Evolutionary conservation across 495 filamentous ascomycete genomes (phyloP).

Genomic region (Physcia stellaris): DNA sequence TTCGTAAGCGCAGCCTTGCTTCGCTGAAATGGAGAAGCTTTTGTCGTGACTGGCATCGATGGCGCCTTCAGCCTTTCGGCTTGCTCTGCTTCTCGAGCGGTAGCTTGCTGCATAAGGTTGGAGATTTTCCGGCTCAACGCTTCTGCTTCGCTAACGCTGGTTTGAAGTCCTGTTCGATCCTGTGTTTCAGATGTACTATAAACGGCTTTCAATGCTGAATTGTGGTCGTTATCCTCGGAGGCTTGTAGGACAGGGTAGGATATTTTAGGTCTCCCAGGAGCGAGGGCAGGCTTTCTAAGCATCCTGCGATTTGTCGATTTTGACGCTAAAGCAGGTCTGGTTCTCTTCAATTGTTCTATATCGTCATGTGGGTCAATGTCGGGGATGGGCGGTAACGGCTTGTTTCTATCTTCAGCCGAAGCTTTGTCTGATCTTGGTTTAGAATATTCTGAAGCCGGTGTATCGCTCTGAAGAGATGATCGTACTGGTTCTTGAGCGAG

Average conservation of each 20-base stretch:
- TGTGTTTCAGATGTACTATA: neutral
- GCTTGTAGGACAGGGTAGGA: conserved; percentile 5
- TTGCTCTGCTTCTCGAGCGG: conserved; percentile 8
- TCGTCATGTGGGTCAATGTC: conserved; percentile 2
- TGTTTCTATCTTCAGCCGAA: too few species aligned
- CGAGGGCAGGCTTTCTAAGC: neutral
- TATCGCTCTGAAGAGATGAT: conserved; percentile 1
- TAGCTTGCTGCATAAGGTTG: conserved; percentile 11
- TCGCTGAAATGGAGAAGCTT: conserved; percentile 12
- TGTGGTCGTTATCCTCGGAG: conserved; percentile 2
- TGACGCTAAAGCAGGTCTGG: conserved; percentile 2
- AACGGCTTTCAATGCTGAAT: neutral
- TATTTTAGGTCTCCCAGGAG: conserved; percentile 6
- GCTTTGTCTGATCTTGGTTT: conserved; percentile 2
- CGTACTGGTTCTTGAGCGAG: conserved; percentile 3
- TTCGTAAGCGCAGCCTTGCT: conserved; percentile 11
- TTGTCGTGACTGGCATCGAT: conserved; percentile 6
- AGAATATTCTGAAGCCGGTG: conserved; percentile 1
- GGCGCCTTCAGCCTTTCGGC: conserved; percentile 5
- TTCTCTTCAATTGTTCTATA: conserved; percentile 2
- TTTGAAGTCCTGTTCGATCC: neutral
- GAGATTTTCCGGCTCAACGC: conserved; percentile 7
- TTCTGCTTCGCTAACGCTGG: conserved; percentile 3
- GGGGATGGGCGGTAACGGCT: conserved; percentile 6
- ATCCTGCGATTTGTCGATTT: conserved; percentile 11